These are phyloP conservation scores for Aureobasidium sp. DNA, from an alignment of 2,329 filamentous ascomycete genomes.

Conservation along the genomic window DNA sequence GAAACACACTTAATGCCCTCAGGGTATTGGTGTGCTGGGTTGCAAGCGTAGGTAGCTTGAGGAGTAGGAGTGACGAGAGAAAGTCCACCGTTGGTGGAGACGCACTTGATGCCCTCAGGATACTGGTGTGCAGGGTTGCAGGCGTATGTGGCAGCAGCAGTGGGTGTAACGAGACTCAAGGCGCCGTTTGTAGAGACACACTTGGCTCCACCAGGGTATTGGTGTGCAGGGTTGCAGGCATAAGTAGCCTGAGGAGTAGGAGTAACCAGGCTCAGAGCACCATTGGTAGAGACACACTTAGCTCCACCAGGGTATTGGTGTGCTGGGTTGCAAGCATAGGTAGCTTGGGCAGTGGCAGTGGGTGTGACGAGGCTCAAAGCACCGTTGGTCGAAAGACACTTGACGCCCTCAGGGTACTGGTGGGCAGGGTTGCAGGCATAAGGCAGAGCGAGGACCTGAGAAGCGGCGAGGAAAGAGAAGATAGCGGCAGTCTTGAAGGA, in stretches of 20 bases:
- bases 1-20: too few relatives aligned
- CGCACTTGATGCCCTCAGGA: not conserved
- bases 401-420: not conserved
- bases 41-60: not conserved
- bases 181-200: constrained; percentile 5
- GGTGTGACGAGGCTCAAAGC: constrained; percentile 13
- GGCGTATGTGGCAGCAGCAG: not conserved
- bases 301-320: constrained; percentile 3
- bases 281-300: not conserved
- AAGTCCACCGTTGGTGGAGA: not conserved
- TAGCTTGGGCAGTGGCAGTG: not conserved
- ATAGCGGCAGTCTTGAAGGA: constrained; percentile 18
- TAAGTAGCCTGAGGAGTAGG: not conserved
- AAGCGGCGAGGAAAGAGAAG: constrained; percentile 19
- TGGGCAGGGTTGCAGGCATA: not conserved
- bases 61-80: too few relatives aligned
- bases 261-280: constrained; percentile 9
- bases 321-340: constrained; percentile 3
- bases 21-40: too few relatives aligned
- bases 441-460: constrained; percentile 14
- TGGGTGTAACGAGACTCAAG: constrained; percentile 12
- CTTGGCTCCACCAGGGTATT: not conserved
- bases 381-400: constrained; percentile 1
- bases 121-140: constrained; percentile 4
- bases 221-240: constrained; percentile 15